Base-by-base conservation (phyloP, 1,284 basidiomycete species). In the Kwoniella shivajii region DNA sequence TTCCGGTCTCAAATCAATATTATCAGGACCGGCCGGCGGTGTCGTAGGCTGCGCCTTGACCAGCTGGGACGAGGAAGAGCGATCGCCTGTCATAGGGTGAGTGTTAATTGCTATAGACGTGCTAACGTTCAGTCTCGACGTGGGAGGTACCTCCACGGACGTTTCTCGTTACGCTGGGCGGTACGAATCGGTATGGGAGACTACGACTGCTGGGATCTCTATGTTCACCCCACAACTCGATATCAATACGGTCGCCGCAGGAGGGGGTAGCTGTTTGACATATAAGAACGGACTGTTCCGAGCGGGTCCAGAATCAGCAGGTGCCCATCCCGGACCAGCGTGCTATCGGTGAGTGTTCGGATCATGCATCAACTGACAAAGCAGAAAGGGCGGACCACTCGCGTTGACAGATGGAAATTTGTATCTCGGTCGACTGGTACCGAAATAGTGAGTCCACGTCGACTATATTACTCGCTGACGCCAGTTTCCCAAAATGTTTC, bases 101-200 rank as follows among this genome's bases (percentile, higher is more conserved):
- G 36, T 43, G 24, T n/a, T 33, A 13, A 36, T 55, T n/a, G 34
- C 4, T 16, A 22, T 14, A 6, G 38, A 9, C 14, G 18, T 4
- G 29, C 44, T 54, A 31, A 36, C 22, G 48, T 20, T 37, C 55
- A 52, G 59, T 20, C 41, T 64, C 52, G 89, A 91, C 66, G 86
- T 90, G 37, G 91, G 92, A 4, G 92, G 92, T 0, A 96, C 92
- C 0, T 88, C 86, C 0, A 94, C 91, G 0, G 92, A 96, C 68
- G 92, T 96, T 0, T 92, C 90, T 4, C 84, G 92, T 10, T 95
- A 86, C 71, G 88, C 86, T 24, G 92, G 92, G 0, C 81, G 86
- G 26, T 94, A 90, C 71, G 91, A 95, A 74, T 83, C 88, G 24
- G 88, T 92, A 0, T 92, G 90, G 73, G 92, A 97, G 75, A 92